These are phyloP conservation scores for Stereocaulon alpinum DNA, from an alignment of 495 filamentous ascomycete species.

Conservation along the genomic window DNA sequence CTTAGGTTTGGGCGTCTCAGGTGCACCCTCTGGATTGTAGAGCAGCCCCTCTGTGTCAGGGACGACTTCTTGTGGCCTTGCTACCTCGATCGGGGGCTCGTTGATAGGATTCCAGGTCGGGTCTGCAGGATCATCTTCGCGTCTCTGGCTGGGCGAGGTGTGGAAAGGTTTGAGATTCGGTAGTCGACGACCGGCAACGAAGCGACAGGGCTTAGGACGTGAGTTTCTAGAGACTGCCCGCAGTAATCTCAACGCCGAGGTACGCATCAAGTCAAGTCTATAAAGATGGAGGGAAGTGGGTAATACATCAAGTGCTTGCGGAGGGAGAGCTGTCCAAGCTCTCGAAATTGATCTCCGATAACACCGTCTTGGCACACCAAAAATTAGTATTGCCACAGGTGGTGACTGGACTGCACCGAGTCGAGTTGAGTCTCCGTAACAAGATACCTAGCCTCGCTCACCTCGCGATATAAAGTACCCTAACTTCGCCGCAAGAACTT, in stretches of 20 bases:
- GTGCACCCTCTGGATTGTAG: conserved; percentile 6
- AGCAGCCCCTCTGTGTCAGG: not conserved
- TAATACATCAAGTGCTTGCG: not conserved
- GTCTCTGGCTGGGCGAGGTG: conserved; percentile 16
- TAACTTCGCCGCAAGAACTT: too few species aligned
- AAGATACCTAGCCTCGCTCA: too few species aligned
- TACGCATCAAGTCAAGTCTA: conserved; percentile 16
- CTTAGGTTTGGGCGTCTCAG: conserved; percentile 14
- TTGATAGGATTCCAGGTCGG: conserved; percentile 3
- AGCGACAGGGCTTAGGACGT: conserved; percentile 6
- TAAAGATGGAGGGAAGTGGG: not conserved
- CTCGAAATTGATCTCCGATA: conserved; percentile 1
- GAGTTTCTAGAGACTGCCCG: conserved; percentile 9
- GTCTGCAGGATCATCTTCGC: conserved; percentile 18
- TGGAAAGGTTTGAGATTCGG: conserved; percentile 20
- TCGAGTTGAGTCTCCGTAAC: too few species aligned
- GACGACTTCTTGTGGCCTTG: not conserved
- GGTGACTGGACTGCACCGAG: too few species aligned
- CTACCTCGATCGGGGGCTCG: conserved; percentile 2
- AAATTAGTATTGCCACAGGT: not conserved
- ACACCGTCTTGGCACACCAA: conserved; percentile 3
- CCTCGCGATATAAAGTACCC: too few species aligned
- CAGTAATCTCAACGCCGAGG: conserved; percentile 15
- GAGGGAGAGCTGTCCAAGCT: not conserved
- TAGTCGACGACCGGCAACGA: conserved; percentile 26